Percentiles rank a stretch among this genome's conserved stretches.
Evolutionary conservation across 106 monocot genomes (phyloP).

Genomic region (Acanthochlamys bracteata): DNA sequence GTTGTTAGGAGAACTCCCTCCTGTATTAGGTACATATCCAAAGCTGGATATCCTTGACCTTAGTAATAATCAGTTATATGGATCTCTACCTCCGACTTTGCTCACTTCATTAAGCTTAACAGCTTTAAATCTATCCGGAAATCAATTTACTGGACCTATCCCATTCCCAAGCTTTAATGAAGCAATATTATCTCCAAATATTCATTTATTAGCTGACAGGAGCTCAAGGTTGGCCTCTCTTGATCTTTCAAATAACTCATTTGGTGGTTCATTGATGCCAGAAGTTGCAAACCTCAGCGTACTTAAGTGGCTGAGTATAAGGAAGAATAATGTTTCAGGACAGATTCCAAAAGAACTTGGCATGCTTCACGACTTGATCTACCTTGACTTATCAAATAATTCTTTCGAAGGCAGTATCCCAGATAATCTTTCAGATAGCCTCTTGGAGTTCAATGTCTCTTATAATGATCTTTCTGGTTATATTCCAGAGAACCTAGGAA

Average conservation of each 20-base stretch:
- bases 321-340: constrained; percentile 59
- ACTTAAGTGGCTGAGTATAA: constrained; percentile 34
- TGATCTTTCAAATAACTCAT: constrained; percentile 69
- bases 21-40: constrained; percentile 61
- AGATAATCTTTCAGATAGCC: constrained; percentile 31
- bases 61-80: constrained; percentile 51
- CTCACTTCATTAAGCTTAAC: constrained; percentile 46
- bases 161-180: constrained; percentile 17
- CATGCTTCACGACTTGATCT: constrained; percentile 28
- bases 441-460: constrained; percentile 54
- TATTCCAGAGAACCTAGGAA: constrained; percentile 52
- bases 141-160: constrained; percentile 51
- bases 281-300: constrained; percentile 29
- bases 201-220: constrained; percentile 6
- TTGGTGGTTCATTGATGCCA: constrained; percentile 38
- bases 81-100: constrained; percentile 39
- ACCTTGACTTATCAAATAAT: constrained; percentile 55
- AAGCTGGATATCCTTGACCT: constrained; percentile 46
- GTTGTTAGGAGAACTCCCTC: constrained; percentile 55
- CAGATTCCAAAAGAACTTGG: constrained; percentile 49
- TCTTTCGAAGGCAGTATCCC: constrained; percentile 56
- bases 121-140: constrained; percentile 66
- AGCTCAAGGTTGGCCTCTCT: constrained; percentile 33
- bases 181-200: constrained; percentile 3
- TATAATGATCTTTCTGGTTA: constrained; percentile 64